Evolutionary conservation across 1,139 yeast genomes (phyloP).

Genomic region (Candida anutae): DNA sequence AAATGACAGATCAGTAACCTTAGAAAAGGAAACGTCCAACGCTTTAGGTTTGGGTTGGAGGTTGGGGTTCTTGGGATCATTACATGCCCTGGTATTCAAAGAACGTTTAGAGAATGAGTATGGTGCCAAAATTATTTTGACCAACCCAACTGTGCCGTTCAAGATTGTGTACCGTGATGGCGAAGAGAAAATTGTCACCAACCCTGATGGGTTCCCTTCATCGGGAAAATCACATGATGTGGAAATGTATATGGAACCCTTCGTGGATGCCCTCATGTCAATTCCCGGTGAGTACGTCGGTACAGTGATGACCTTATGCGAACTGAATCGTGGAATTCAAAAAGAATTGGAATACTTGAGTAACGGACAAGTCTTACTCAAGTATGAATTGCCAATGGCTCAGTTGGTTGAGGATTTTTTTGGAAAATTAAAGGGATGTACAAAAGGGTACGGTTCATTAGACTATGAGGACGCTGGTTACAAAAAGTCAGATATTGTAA

Average conservation of each 20-base stretch:
- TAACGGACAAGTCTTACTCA: slow-evolving; percentile 75
- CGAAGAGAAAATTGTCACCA: slow-evolving; percentile 57
- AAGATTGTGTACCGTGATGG: slow-evolving; percentile 63
- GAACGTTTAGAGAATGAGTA: slow-evolving; percentile 89
- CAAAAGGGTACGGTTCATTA: slow-evolving; percentile 88
- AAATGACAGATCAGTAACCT: slow-evolving; percentile 85
- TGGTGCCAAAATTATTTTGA: slow-evolving; percentile 85
- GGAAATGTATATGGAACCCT: slow-evolving; percentile 70
- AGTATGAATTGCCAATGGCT: slow-evolving; percentile 76
- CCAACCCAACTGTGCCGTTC: slow-evolving; percentile 96
- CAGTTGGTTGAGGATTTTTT: slow-evolving; percentile 92
- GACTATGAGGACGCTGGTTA: slow-evolving; percentile 96
- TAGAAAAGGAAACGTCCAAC: slow-evolving; percentile 85
- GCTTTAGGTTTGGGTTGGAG: slow-evolving; percentile 99
- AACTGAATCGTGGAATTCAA: slow-evolving; percentile 76
- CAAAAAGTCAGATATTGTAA: slow-evolving; percentile 69
- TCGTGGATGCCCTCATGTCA: slow-evolving; percentile 84
- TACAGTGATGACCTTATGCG: slow-evolving; percentile 77
- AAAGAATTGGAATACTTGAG: slow-evolving; percentile 69
- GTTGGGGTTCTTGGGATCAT: slow-evolving; percentile 85
- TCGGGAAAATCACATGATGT: slow-evolving; percentile 38
- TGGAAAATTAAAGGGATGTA: slow-evolving; percentile 83
- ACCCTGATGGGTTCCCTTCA: slow-evolving; percentile 91
- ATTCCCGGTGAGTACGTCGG: slow-evolving; percentile 89
- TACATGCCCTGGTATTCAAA: slow-evolving; percentile 91